A percentile compares a stretch with the other conserved stretches of the same genome.
phyloP scores from a whole-genome alignment of 495 filamentous ascomycete genomes.

The Durotheca rogersii region DNA sequence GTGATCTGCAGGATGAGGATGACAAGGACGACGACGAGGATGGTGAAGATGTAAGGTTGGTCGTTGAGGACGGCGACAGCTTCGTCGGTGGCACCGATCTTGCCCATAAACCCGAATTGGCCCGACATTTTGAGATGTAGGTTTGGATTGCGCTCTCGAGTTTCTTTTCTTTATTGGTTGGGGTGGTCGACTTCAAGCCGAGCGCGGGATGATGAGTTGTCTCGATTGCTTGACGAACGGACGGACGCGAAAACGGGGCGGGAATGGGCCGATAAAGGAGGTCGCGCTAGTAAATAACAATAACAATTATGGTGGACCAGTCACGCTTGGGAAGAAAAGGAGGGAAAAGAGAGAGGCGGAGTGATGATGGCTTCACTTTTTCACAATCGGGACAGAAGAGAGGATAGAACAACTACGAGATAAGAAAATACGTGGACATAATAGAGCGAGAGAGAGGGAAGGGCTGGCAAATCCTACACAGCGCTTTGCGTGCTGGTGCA shows the following conservation, averaged over 20 bases:
- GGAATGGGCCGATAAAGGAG: constrained; percentile 13
- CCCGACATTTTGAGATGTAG: constrained; percentile 38
- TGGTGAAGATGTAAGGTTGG: constrained; percentile 53
- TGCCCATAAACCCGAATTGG: constrained; percentile 51
- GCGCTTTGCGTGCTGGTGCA: constrained; percentile 17
- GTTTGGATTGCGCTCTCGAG: too few relatives aligned
- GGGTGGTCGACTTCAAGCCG: constrained; percentile 16
- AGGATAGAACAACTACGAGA: constrained; percentile 18
- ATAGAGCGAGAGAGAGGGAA: constrained; percentile 13
- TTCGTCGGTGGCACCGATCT: constrained; percentile 49
- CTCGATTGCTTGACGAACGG: too few relatives aligned
- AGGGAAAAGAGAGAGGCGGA: constrained; percentile 1
- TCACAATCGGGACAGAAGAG: constrained; percentile 20
- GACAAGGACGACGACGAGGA: constrained; percentile 50
- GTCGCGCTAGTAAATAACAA: constrained; percentile 17
- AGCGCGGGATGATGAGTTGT: too few relatives aligned
- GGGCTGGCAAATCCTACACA: constrained; percentile 22
- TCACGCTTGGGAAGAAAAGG: constrained; percentile 28
- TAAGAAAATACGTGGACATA: constrained; percentile 3
- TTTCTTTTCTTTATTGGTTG: not conserved
- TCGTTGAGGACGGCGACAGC: constrained; percentile 55
- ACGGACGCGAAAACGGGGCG: too few relatives aligned
- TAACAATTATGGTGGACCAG: constrained; percentile 36
- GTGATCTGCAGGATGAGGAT: constrained; percentile 42
- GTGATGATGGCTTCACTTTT: constrained; percentile 33